Evolutionary conservation across 2,329 filamentous ascomycete species (phyloP).

Genomic region (Colletotrichum destructivum): DNA sequence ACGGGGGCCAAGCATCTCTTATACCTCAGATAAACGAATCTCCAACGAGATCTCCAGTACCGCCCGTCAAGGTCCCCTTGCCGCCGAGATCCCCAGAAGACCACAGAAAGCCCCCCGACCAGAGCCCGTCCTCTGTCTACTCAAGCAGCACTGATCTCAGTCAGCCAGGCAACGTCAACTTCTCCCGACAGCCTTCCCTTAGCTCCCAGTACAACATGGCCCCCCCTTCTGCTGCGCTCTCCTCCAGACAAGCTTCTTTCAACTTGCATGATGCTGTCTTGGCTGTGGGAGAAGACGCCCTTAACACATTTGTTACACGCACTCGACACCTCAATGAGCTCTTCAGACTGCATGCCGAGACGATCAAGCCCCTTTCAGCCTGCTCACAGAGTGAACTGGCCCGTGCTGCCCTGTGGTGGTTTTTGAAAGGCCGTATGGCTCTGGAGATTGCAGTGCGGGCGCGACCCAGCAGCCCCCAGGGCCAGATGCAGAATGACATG

Average conservation of each 20-base stretch:
- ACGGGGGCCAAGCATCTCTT: slow-evolving; percentile 45
- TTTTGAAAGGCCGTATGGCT: slow-evolving; percentile 82
- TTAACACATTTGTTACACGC: slow-evolving; percentile 78
- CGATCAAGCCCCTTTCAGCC: slow-evolving; percentile 75
- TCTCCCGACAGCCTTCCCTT: slow-evolving; percentile 40
- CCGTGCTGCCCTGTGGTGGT: slow-evolving; percentile 89
- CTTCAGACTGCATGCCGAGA: slow-evolving; percentile 84
- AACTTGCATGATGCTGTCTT: slow-evolving; percentile 59
- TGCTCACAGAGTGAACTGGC: slow-evolving; percentile 78
- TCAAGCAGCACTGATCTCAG: slow-evolving; percentile 40
- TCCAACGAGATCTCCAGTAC: slow-evolving; percentile 30
- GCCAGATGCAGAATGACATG: slow-evolving; percentile 67
- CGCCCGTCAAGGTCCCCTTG: slow-evolving; percentile 45
- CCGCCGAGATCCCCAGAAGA: slow-evolving; percentile 44
- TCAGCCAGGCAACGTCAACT: slow-evolving; percentile 33
- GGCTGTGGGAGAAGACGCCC: slow-evolving; percentile 74
- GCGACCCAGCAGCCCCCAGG: slow-evolving; percentile 68
- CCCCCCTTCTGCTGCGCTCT: slow-evolving; percentile 47
- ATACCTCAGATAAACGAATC: slow-evolving; percentile 47
- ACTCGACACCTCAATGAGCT: slow-evolving; percentile 82
- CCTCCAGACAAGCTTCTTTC: slow-evolving; percentile 52
- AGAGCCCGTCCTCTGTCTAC: slow-evolving; percentile 57
- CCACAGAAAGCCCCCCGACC: slow-evolving; percentile 49
- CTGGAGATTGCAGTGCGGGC: slow-evolving; percentile 81
- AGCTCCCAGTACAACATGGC: slow-evolving; percentile 43